Evolutionary conservation across 495 filamentous ascomycete genomes (phyloP).

Genomic region (Recurvomyces mirabilis): DNA sequence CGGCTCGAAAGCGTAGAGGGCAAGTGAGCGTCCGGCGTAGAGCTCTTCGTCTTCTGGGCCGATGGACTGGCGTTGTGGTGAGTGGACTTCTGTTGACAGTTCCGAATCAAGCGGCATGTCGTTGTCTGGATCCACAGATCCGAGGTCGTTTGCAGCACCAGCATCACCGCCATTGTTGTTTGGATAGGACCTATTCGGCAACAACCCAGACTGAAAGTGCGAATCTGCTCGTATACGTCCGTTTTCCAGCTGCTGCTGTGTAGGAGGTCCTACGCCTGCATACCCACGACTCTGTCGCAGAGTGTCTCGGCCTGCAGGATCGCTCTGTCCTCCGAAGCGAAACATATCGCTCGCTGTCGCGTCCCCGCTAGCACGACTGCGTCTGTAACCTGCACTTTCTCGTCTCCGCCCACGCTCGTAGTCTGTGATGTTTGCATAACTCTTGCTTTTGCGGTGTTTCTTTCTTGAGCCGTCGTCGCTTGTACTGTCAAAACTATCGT

Average conservation of each 20-base stretch:
- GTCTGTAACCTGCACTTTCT: constrained; percentile 8
- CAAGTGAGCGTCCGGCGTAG: constrained; percentile 36
- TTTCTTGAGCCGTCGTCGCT: not conserved
- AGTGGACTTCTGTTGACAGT: constrained; percentile 19
- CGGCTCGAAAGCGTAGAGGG: constrained; percentile 83
- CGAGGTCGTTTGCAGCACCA: too few relatives aligned
- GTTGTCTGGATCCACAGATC: constrained; percentile 8
- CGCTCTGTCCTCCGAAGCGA: not conserved
- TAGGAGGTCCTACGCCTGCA: not conserved
- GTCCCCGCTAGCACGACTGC: constrained; percentile 4
- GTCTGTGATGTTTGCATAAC: constrained; percentile 15
- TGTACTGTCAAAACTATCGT: not conserved
- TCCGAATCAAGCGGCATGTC: constrained; percentile 19
- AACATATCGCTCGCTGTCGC: not conserved
- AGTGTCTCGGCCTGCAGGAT: constrained; percentile 10
- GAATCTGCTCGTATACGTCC: not conserved
- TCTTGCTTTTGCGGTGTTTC: constrained; percentile 17
- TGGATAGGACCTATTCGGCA: too few relatives aligned
- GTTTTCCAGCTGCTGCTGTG: not conserved
- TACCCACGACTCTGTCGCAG: constrained; percentile 14
- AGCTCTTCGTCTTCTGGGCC: constrained; percentile 25
- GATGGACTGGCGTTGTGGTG: constrained; percentile 23
- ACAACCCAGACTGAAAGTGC: constrained; percentile 5
- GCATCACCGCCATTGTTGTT: too few relatives aligned
- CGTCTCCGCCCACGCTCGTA: constrained; percentile 19